Base-by-base conservation (phyloP, 2,329 filamentous ascomycete genomes). In the Nothophaeocryptopus gaeumannii region DNA sequence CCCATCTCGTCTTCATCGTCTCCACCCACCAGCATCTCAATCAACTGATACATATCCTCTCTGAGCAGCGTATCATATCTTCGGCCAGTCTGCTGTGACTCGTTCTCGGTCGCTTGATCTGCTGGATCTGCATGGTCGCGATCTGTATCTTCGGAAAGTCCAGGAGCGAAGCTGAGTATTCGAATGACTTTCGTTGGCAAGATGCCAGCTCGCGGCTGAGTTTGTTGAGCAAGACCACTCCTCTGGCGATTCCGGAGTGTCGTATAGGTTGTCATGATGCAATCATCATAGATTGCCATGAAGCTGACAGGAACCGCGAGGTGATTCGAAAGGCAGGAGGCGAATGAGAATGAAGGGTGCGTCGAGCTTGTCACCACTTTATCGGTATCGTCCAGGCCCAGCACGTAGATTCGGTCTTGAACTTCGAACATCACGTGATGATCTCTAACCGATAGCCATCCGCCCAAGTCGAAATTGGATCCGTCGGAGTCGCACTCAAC, bases 231-330 rank as follows among this genome's bases (percentile, higher is more conserved):
- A 40, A 45, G 46, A 15, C 20, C 34, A 20, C 47, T 33, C 58
- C 62, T 44, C 8, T 36, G 32, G 37, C 33, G 47, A 35, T 45
- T 58, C 68, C 68, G 42, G 13, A 51, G 31, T 5, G 70, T 71
- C 2, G 70, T 72, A 51, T 70, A 76, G 2, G 73, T 76, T 20
- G 66, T 68, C 69, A 76, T 73, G 44, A 77, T 69, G 33, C 71
- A 72, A 59, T 77, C 74, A 42, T 76, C 73, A 43, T 68, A 75
- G 8, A 76, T 45, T 0, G 63, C 68, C 74, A 77, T 76, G 58
- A 74, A 76, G 51, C 70, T 74, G 20, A 76, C 69, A 0, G 74
- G 74, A 0, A 72, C 68, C 0, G 67, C 60, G n/a, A 74, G 61
- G 51, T 68, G 69, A 1, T 67, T 63, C 5, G 66, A 63, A 5